Evolutionary conservation across 257 asterid species (phyloP).

Genomic region (Solanum raphanifolium): DNA sequence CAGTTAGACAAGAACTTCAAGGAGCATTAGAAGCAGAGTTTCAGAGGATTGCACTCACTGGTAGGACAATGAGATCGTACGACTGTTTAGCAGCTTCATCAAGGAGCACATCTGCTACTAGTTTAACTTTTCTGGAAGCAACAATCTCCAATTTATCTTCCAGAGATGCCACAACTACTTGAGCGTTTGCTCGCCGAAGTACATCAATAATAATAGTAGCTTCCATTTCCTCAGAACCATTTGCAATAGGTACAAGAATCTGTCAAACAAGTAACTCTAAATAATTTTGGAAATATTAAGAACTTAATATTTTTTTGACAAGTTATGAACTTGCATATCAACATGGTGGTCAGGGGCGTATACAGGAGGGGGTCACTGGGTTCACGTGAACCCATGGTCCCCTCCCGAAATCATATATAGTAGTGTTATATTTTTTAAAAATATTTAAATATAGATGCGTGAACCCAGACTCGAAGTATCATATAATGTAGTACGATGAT

Average conservation of each 20-base stretch:
- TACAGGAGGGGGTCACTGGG: too few species aligned
- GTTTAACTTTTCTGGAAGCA: constrained; percentile 90
- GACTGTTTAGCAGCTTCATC: constrained; percentile 51
- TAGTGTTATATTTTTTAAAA: too few species aligned
- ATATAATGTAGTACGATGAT: too few species aligned
- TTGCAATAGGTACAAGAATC: constrained; percentile 97
- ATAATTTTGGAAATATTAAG: neutral
- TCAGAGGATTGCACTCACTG: constrained; percentile 36
- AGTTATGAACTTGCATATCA: neutral
- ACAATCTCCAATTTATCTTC: constrained; percentile 58
- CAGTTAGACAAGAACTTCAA: neutral
- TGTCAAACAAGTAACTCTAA: constrained; percentile 5
- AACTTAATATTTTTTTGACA: neutral
- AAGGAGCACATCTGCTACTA: constrained; percentile 75
- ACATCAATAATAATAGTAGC: constrained; percentile 79
- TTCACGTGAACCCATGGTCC: too few species aligned
- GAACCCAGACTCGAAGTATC: too few species aligned
- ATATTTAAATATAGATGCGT: too few species aligned
- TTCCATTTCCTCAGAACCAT: constrained; percentile 97
- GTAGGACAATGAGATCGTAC: constrained; percentile 78
- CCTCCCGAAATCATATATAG: too few species aligned
- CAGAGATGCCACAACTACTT: constrained; percentile 82
- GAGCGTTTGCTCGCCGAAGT: constrained; percentile 80
- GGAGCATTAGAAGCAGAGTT: neutral
- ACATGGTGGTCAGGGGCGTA: neutral